Percentiles rank a stretch among this genome's conserved stretches.
Conservation (phyloP, 2,329 filamentous ascomycete genomes). For the Diaporthe batatas region DNA sequence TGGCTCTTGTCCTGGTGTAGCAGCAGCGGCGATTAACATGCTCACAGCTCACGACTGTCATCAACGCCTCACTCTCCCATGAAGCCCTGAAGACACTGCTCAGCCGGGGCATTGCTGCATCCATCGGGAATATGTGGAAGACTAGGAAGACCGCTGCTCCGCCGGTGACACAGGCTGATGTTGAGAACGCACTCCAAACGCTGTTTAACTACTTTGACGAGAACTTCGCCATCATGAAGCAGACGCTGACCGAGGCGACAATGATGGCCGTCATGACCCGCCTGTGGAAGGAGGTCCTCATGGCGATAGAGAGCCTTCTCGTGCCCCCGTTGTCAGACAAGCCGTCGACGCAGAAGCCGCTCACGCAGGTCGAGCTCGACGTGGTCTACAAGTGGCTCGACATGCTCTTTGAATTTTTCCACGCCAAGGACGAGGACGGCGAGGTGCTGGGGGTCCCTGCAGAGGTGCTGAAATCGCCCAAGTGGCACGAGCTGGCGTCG, state of each 20-base stretch:
- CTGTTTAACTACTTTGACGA: conserved; percentile 97
- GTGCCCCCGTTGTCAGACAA: conserved; percentile 97
- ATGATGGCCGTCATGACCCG: conserved; percentile 99
- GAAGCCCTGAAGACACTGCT: conserved; percentile 83
- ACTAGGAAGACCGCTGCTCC: conserved; percentile 69
- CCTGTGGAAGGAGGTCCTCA: conserved; percentile 96
- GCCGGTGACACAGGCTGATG: conserved; percentile 76
- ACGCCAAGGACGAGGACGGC: conserved; percentile 85
- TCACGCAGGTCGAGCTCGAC: conserved; percentile 90
- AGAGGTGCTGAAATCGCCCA: conserved; percentile 94
- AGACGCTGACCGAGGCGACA: conserved; percentile 92
- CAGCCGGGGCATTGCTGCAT: conserved; percentile 77
- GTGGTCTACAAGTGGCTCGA: conserved; percentile 96
- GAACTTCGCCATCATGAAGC: conserved; percentile 99
- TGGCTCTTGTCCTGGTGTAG: too few species aligned
- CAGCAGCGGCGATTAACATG: conserved; percentile 8
- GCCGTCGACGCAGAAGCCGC: conserved; percentile 84
- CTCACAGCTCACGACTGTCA: conserved; percentile 86
- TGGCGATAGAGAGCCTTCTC: conserved; percentile 89
- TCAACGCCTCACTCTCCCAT: conserved; percentile 87
- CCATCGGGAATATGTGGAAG: conserved; percentile 78
- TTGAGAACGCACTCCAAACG: conserved; percentile 84
- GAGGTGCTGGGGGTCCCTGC: conserved; percentile 89
- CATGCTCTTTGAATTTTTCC: conserved; percentile 93
- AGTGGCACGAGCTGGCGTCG: conserved; percentile 97